A percentile compares a stretch with the other conserved stretches of the same genome.
Evolutionary conservation across 768 basidiomycete genomes (phyloP).

Genomic region (Boletus reticuloceps): DNA sequence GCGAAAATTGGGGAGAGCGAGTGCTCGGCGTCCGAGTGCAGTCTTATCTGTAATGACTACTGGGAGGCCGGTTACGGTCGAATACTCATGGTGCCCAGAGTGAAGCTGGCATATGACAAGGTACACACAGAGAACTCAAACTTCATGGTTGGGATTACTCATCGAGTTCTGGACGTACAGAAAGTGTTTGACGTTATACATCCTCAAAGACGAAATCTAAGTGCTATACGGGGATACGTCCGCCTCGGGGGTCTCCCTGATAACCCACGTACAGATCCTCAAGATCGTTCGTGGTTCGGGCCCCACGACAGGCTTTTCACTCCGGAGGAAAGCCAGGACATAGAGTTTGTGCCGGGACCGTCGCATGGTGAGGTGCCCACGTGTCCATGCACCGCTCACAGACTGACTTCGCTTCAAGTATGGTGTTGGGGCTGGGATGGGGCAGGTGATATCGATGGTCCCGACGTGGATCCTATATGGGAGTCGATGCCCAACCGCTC

Average conservation of each 20-base stretch:
- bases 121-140: slow-evolving; percentile 39
- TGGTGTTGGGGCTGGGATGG: slow-evolving; percentile 99
- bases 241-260: slow-evolving; percentile 97
- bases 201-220: slow-evolving; percentile 84
- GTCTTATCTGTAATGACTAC: slow-evolving; percentile 97
- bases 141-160: not conserved
- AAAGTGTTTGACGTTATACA: slow-evolving; percentile 95
- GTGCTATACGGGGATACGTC: slow-evolving; percentile 91
- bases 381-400: not conserved
- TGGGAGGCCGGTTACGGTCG: slow-evolving; percentile 95
- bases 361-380: slow-evolving; percentile 59
- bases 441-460: slow-evolving; percentile 95
- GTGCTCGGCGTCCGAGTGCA: slow-evolving; percentile 94
- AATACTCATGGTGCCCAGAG: slow-evolving; percentile 96
- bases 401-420: slow-evolving; percentile 47
- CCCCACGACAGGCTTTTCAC: slow-evolving; percentile 95
- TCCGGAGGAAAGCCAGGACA: slow-evolving; percentile 74
- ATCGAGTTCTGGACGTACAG: slow-evolving; percentile 38
- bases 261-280: slow-evolving; percentile 94
- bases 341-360: slow-evolving; percentile 81
- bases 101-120: slow-evolving; percentile 93
- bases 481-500: slow-evolving; percentile 75
- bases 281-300: slow-evolving; percentile 97
- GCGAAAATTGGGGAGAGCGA: slow-evolving; percentile 84
- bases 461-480: slow-evolving; percentile 98